Conservation (phyloP, 139 green algal genomes). For the Zygnema circumcarinatum region DNA sequence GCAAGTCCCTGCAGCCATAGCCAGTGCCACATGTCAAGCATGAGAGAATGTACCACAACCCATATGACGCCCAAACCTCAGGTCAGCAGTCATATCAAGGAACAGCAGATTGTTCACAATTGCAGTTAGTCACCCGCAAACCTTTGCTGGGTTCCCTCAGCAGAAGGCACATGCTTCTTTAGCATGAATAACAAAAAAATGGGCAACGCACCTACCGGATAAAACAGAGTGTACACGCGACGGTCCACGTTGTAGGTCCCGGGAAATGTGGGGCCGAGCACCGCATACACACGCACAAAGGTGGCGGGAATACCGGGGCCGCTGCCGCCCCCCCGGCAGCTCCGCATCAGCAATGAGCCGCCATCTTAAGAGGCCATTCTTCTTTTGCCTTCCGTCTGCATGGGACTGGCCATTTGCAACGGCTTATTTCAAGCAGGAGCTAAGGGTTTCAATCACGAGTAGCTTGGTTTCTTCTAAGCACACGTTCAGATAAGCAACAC, state of each 20-base stretch:
- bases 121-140: too few relatives aligned
- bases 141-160: too few relatives aligned
- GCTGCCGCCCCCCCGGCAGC: conserved; percentile 37
- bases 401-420: not conserved
- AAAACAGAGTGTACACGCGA: conserved; percentile 61
- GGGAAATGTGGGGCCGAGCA: conserved; percentile 67
- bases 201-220: conserved; percentile 65
- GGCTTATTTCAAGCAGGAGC: not conserved
- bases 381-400: not conserved
- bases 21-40: too few relatives aligned
- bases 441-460: not conserved
- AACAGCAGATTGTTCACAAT: too few relatives aligned
- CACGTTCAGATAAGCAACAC: too few relatives aligned
- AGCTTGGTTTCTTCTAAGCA: too few relatives aligned
- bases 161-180: too few relatives aligned
- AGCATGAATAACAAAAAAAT: too few relatives aligned
- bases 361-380: conserved; percentile 9
- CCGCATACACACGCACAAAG: conserved; percentile 66
- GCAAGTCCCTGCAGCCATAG: conserved; percentile 25
- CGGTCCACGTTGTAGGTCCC: conserved; percentile 30
- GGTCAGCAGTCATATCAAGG: too few relatives aligned
- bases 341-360: not conserved
- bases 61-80: too few relatives aligned
- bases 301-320: conserved; percentile 58
- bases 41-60: too few relatives aligned